Evolutionary conservation across 768 basidiomycete genomes (phyloP), one percentile per base, ranked within the genome.

Genomic region (Termitomyces sp.): DNA sequence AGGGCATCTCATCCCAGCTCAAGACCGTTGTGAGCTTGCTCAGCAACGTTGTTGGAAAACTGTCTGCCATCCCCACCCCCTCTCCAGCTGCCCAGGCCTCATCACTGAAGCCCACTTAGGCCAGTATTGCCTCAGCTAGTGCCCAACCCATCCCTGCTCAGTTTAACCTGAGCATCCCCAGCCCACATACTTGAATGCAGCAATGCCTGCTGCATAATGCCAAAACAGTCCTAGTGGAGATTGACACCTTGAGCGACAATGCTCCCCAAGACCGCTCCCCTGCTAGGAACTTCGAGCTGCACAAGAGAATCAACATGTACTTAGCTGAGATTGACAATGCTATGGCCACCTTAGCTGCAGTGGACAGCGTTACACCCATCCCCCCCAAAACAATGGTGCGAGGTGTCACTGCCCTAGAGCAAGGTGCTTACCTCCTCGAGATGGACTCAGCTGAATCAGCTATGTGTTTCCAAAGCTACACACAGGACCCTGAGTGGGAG

Each of bases 171-270:
- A 4, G 10, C 6, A 11, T 43, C 14, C 12, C 56, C 8, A 12
- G 16, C 16, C 31, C 46, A 10, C 52, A 59, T 10, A 62, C 53
- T 21, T 3, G 8, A 0, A 37, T 59, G 32, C 61, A 62, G 19
- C 61, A 59, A 16, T 29, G 34, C 9, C 25, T 59, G 6, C 29
- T 59, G 0, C 9, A 14, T 4, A 25, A 23, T 0, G 47, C 43
- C 2, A 32, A 40, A 27, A 43, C n/a, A 0, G 16, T 62, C 14
- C 42, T 62, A 0, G 17, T 57, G 0, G 27, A 53, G 1, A 4
- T 54, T 16, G 32, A 54, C 35, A 17, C 37, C 3, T 9, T 4
- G 0, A 17, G 45, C 25, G 16, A 7, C 5, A 11, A 21, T 11
- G 21, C 16, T 4, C 14, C 52, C 14, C 12, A 31, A 5, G 40